These are phyloP conservation scores for Cystofilobasidium macerans DNA, from an alignment of 768 basidiomycete species.

Conservation along the genomic window DNA sequence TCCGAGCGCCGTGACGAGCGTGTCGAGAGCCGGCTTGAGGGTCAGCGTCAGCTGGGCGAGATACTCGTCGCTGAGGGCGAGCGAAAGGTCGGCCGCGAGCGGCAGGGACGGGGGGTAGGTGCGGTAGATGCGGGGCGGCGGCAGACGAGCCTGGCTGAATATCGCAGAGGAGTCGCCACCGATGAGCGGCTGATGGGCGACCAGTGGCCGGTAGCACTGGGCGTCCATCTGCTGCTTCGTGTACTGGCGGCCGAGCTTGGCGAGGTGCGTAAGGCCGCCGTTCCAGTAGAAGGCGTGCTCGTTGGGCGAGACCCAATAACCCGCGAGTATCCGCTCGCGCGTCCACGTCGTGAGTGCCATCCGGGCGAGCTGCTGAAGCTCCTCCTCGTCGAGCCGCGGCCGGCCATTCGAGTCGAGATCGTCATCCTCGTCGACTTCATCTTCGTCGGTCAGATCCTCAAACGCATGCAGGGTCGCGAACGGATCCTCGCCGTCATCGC, in stretches of 20 bases:
- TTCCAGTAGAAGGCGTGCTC: background rate
- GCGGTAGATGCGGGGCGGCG: too few relatives aligned
- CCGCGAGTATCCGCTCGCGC: background rate
- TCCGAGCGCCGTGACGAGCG: background rate
- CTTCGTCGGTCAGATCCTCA: background rate
- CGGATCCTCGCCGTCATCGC: background rate
- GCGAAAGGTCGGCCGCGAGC: background rate
- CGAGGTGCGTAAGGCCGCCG: background rate
- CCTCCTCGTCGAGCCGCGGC: background rate
- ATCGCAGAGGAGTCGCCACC: background rate
- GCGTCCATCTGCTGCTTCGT: too few relatives aligned
- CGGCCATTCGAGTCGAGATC: background rate
- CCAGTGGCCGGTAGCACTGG: too few relatives aligned
- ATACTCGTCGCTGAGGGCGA: background rate
- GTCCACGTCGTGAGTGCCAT: background rate
- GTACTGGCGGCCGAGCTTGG: background rate
- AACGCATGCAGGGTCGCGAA: background rate
- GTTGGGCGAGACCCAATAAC: background rate
- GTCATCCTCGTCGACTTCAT: background rate
- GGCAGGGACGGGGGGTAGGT: background rate
- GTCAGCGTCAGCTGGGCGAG: background rate
- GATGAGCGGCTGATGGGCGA: too few relatives aligned
- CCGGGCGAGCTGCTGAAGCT: background rate
- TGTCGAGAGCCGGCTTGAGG: background rate
- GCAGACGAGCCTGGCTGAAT: too few relatives aligned